Base-by-base conservation (phyloP, 2,329 filamentous ascomycete species). In the Aureobasidium zeae region DNA sequence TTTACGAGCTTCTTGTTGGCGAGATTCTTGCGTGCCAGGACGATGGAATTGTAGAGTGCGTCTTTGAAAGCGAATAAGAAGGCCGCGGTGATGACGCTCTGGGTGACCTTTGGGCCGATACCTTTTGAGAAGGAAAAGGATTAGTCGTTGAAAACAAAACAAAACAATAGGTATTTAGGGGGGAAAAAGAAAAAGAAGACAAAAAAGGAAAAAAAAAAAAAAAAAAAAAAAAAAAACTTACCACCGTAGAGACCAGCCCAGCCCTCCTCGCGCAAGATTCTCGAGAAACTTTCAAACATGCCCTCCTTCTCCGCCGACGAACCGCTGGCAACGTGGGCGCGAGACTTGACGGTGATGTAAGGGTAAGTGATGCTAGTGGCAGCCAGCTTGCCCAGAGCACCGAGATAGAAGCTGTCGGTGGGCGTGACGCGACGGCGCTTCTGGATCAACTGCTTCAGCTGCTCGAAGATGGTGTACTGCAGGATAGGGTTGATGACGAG, bases 1-100 rank as follows among this genome's bases (percentile, higher is more conserved):
- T 11, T 36, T 22, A 20, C 13, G 15, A 15, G n/a, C 25, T 48
- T 42, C 29, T 46, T 46, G 4, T 36, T 24, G 3, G 48, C 38
- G 15, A 50, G 17, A 6, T 3, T 46, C 28, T 44, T 39, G 24
- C 85, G 73, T 22, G 86, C 74, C 55, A 71, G 76, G 38, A 89
- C 67, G 0, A 80, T 88, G 64, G 83, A 78, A 56, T 86, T 84
- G 61, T 96, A 98, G 5, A 98, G 74, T 5, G 86, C 85, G 61
- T 98, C 91, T 72, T 98, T 98, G 71, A 98, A 95, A 2, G 88
- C 91, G 61, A 98, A 98, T 47, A 98, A 70, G 66, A 96, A 87
- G 2, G 91, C 91, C 5, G 91, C 91, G 4, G 91, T 98, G 49
- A 98, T 75, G 33, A 96, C 91, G 60, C 88, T 95, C 68, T 98